phyloP scores from a whole-genome alignment of 1,139 yeast species.

The Scheffersomyces parashehatae region DNA sequence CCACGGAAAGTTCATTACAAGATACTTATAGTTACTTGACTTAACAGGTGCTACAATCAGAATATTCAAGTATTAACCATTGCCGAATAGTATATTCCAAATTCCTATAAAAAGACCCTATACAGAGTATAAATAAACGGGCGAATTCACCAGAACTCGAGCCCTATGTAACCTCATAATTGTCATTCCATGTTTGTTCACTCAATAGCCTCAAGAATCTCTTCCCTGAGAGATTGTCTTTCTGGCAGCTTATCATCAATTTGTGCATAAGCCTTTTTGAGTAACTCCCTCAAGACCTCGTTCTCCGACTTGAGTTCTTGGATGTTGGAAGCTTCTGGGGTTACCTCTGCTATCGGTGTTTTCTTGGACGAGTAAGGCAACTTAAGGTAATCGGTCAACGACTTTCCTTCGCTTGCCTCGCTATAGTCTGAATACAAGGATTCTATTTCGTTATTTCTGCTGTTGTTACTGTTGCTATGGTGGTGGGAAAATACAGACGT shows the following conservation, averaged over 20 bases:
- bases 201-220: background rate
- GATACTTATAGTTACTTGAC: too few species aligned
- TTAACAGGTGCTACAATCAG: too few species aligned
- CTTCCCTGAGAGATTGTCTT: background rate
- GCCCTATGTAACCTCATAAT: conserved; percentile 12
- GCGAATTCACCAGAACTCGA: conserved; percentile 1
- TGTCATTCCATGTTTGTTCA: conserved; percentile 4
- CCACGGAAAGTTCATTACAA: too few species aligned
- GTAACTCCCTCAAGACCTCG: conserved; percentile 24
- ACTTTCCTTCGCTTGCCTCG: conserved; percentile 17
- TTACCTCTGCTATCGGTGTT: conserved; percentile 10
- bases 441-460: conserved; percentile 23
- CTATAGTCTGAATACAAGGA: conserved; percentile 33
- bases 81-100: too few species aligned
- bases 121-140: conserved; percentile 2
- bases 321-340: conserved; percentile 11
- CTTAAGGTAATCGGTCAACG: conserved; percentile 28
- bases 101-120: background rate
- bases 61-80: too few species aligned
- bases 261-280: conserved; percentile 25
- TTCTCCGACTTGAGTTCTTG: conserved; percentile 23
- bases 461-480: background rate
- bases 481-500: conserved; percentile 20
- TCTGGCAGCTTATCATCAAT: conserved; percentile 19
- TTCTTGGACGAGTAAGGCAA: conserved; percentile 18